Percentiles rank a stretch among this genome's conserved stretches.
phyloP scores from a whole-genome alignment of 345 rosid species.

The Salix koriyanagi region DNA sequence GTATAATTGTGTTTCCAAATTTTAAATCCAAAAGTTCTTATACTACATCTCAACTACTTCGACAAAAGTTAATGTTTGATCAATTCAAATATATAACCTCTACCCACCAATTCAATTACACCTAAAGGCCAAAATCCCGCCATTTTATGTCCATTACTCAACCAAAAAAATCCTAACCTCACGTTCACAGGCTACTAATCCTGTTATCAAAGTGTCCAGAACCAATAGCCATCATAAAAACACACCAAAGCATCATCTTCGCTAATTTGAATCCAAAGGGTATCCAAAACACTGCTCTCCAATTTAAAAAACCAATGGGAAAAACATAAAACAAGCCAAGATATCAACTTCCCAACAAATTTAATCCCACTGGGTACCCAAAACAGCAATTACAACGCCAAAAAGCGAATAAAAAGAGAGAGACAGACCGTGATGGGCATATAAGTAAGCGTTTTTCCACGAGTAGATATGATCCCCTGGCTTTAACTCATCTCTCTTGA shows the following conservation, averaged over 20 bases:
- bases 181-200: not conserved
- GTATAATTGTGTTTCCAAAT: not conserved
- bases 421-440: conserved; percentile 70
- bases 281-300: not conserved
- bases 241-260: not conserved
- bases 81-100: not conserved
- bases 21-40: not conserved
- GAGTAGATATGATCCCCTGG: conserved; percentile 83
- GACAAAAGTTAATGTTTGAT: not conserved
- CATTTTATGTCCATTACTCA: not conserved
- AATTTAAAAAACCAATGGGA: not conserved
- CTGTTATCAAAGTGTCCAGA: not conserved
- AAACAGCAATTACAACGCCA: not conserved
- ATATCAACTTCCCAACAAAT: not conserved
- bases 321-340: not conserved
- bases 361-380: too few relatives aligned
- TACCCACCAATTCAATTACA: not conserved
- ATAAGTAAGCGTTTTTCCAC: conserved; percentile 63
- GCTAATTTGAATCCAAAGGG: not conserved
- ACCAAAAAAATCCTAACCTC: not conserved
- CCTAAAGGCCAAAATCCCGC: not conserved
- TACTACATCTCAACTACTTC: too few relatives aligned
- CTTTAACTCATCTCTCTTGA: conserved; percentile 45
- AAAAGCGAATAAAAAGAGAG: not conserved
- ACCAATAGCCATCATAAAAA: not conserved